Conservation (phyloP, 192 early-diverging fungal genomes). For the Podila horticola region DNA sequence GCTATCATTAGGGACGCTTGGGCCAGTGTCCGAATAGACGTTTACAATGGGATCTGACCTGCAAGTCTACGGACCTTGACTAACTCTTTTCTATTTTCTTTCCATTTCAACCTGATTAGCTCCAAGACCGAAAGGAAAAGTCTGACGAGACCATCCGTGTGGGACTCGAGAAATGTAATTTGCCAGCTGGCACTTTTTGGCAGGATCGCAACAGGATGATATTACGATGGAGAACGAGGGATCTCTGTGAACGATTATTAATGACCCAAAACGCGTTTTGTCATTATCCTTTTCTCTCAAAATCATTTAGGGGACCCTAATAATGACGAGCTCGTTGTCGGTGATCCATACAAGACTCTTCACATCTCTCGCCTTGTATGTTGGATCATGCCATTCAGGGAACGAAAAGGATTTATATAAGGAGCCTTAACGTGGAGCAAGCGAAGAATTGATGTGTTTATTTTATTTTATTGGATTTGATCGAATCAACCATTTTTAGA, state of each 20-base stretch:
- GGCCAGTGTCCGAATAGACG: neutral
- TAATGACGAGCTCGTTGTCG: slow-evolving; percentile 74
- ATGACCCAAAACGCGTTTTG: neutral
- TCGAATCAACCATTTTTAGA: slow-evolving; percentile 38
- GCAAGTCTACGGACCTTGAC: no score
- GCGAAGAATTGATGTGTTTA: neutral
- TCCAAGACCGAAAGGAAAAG: slow-evolving; percentile 63
- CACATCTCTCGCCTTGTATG: slow-evolving; percentile 85
- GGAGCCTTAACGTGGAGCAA: neutral
- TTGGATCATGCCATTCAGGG: neutral
- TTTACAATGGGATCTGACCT: no score
- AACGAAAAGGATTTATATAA: neutral
- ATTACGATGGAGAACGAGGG: neutral
- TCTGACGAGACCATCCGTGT: slow-evolving; percentile 67
- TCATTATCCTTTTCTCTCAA: neutral
- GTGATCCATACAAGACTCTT: slow-evolving; percentile 94
- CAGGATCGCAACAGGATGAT: neutral
- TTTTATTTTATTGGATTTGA: neutral
- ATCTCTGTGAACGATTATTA: neutral
- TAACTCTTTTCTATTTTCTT: neutral
- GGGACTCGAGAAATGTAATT: slow-evolving; percentile 62
- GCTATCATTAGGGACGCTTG: neutral
- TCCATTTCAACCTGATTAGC: slow-evolving; percentile 43
- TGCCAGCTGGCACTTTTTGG: neutral
- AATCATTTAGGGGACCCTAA: slow-evolving; percentile 72